phyloP scores from a whole-genome alignment of 2,329 filamentous ascomycete species.

The Arthrobotrys iridis region DNA sequence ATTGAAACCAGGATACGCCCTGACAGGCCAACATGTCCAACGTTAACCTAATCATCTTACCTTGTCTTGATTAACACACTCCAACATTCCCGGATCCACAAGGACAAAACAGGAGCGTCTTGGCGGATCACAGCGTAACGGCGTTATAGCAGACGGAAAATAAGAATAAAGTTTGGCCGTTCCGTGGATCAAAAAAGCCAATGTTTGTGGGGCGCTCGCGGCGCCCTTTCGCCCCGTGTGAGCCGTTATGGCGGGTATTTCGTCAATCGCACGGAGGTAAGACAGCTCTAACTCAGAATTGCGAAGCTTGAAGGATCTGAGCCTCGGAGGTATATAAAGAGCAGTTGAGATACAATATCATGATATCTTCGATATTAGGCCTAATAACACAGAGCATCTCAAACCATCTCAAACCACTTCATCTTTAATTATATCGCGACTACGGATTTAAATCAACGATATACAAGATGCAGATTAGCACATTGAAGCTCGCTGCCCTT shows the following conservation, averaged over 20 bases:
- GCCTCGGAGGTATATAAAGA: conserved; percentile 8
- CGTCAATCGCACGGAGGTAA: background rate
- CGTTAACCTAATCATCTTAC: conserved; percentile 26
- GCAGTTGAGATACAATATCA: background rate
- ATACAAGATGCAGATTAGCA: conserved; percentile 35
- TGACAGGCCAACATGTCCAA: background rate
- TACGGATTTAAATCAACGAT: background rate
- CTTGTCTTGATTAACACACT: background rate
- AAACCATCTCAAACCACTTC: background rate
- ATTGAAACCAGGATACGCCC: conserved; percentile 22
- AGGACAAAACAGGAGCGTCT: conserved; percentile 45
- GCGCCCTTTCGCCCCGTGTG: conserved; percentile 16
- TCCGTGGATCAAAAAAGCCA: conserved; percentile 26
- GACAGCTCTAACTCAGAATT: background rate
- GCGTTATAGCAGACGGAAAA: conserved; percentile 29
- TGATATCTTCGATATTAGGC: background rate
- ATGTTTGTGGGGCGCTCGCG: conserved; percentile 27
- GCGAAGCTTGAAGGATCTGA: background rate
- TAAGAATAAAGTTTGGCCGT: conserved; percentile 47
- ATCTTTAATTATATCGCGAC: background rate
- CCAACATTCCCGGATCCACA: conserved; percentile 14
- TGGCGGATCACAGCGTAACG: conserved; percentile 1
- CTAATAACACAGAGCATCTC: background rate
- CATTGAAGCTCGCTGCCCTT: conserved; percentile 56
- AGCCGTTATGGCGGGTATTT: conserved; percentile 18